Evolutionary conservation across 2,329 filamentous ascomycete genomes (phyloP), one percentile per base, ranked within the genome.

Genomic region (Mycosphaerelloides madeirae): DNA sequence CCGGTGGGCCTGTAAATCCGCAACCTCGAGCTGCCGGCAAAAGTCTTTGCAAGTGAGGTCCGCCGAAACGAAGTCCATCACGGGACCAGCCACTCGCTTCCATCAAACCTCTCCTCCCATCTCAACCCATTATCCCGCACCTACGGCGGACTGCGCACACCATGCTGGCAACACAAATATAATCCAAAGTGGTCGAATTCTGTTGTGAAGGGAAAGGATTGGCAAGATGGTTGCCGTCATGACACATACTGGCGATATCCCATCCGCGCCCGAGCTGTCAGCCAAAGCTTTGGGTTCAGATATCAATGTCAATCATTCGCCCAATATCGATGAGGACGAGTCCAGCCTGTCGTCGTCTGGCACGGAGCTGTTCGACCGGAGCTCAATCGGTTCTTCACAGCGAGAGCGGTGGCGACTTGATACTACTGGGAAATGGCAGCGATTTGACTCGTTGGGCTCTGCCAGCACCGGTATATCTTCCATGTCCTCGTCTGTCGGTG

Each of bases 381-480:
- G 35, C 18, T 38, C 45, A 11, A 40, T 48, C 38, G 47, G 49
- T 18, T 41, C 41, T 28, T 38, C 43, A 12, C 47, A 53, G 25
- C 49, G 48, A 34, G 53, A 50, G 7, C 44, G 50, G 42, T 60
- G 58, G 56, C 46, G 46, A 29, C 47, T 54, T 28, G 57, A 58
- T 51, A 48, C 46, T 36, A 53, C 60, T 52, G 60, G 58, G 35
- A 56, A 53, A 44, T 63, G 60, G 61, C 51, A 47, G 38, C 57
- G 59, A 57, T 56, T 57, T 55, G 56, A 59, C 50, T 61, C 61
- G 14, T 55, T 54, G 29, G 61, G 61, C 32, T 61, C 61, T 44
- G 57, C 58, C 22, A 63, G 61, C 49, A 64, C 61, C 13, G 59
- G 52, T 33, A 56, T 64, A 29, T 59, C 61, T 22, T 64, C 61